Evolutionary conservation across 2,329 filamentous ascomycete species (phyloP).

Genomic region (Phialocephala subalpina): DNA sequence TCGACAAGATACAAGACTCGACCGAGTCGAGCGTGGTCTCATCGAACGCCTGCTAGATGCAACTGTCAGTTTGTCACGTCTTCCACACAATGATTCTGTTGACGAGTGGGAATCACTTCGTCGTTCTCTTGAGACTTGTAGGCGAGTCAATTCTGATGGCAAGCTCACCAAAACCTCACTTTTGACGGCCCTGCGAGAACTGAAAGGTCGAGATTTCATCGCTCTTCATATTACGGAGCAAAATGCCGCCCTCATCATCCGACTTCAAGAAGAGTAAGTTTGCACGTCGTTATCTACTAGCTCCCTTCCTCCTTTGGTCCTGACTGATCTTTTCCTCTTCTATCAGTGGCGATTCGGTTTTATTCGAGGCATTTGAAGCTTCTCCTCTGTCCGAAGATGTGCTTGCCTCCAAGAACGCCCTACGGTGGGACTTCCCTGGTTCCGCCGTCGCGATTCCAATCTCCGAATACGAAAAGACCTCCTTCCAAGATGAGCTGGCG

Average conservation of each 20-base stretch:
- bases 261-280: constrained; percentile 44
- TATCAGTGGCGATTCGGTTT: constrained; percentile 37
- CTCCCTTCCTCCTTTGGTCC: no score
- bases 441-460: constrained; percentile 56
- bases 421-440: constrained; percentile 68
- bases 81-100: not conserved
- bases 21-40: constrained; percentile 19
- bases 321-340: not conserved
- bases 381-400: constrained; percentile 61
- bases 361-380: constrained; percentile 69
- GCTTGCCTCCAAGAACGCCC: constrained; percentile 56
- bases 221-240: constrained; percentile 56
- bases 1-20: constrained; percentile 26
- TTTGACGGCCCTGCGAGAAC: constrained; percentile 38
- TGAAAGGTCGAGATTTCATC: constrained; percentile 46
- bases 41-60: constrained; percentile 25
- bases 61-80: not conserved
- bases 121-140: constrained; percentile 24
- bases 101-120: constrained; percentile 20
- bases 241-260: constrained; percentile 56
- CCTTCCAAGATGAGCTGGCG: constrained; percentile 58
- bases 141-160: constrained; percentile 24
- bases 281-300: no score
- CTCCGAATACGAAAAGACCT: constrained; percentile 45
- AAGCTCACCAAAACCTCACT: constrained; percentile 38